These are phyloP conservation scores for Agapanthus africanus DNA, from an alignment of 106 monocot genomes.

Conservation along the genomic window DNA sequence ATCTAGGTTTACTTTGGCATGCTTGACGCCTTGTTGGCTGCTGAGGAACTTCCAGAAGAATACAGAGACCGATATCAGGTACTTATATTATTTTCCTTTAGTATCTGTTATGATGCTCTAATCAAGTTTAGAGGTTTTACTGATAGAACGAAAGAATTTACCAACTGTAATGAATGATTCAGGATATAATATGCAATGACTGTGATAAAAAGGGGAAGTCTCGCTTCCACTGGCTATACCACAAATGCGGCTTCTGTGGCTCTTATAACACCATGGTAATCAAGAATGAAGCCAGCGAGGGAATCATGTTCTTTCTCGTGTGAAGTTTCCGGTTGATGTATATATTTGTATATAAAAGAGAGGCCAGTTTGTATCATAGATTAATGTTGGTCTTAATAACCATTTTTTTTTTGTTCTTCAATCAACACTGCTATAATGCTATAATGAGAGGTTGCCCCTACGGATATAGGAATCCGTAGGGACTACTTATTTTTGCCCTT, in stretches of 20 bases:
- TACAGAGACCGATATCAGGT: slow-evolving; percentile 76
- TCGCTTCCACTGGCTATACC: slow-evolving; percentile 92
- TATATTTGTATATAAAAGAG: too few species aligned
- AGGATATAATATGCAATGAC: slow-evolving; percentile 86
- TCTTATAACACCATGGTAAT: slow-evolving; percentile 91
- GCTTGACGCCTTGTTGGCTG: slow-evolving; percentile 77
- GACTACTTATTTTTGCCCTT: too few species aligned
- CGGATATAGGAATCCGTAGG: too few species aligned
- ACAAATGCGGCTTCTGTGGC: slow-evolving; percentile 74
- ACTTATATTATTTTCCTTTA: not conserved
- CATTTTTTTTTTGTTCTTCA: too few species aligned
- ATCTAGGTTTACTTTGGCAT: slow-evolving; percentile 45
- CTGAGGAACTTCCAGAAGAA: slow-evolving; percentile 80
- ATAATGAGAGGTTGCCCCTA: too few species aligned
- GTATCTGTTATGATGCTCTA: not conserved
- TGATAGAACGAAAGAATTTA: not conserved
- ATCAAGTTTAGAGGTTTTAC: not conserved
- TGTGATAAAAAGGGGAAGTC: too few species aligned
- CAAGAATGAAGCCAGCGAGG: slow-evolving; percentile 25
- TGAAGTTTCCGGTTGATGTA: too few species aligned
- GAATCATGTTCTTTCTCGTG: too few species aligned
- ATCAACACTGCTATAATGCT: too few species aligned
- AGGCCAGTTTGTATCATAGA: too few species aligned
- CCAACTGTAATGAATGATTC: not conserved
- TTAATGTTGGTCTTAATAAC: too few species aligned